Base-by-base conservation (phyloP, 164 flowering plant species). In the Vitis riparia region DNA sequence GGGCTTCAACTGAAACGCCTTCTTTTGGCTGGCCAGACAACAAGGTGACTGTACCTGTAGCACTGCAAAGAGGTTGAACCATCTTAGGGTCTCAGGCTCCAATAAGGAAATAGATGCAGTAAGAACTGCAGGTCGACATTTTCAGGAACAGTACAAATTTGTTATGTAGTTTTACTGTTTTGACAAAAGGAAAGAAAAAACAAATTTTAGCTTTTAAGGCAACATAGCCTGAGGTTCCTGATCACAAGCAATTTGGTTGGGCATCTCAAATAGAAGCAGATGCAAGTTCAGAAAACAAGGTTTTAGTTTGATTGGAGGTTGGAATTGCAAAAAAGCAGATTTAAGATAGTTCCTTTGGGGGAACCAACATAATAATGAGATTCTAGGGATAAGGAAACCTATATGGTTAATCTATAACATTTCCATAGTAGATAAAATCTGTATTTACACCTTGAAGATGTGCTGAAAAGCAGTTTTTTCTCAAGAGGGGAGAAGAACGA, bases 11-110 rank as follows among this genome's bases (percentile, higher is more conserved):
- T 71, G 86, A 78, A 67, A 91, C 86, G 64, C 95, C 95, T 82
- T 85, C 96, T 80, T 85, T 85, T 60, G 98, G 96, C 71, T 91
- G 99, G 50, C 98, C 98, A 77, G 97, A 83, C 61, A 96, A 76
- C 63, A 96, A 77, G 50, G 90, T 82, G 59, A 96, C 89, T n/a
- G 68, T 71, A 61, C 99, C 99, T 73, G 77, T 87, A 15, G 91
- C 98, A 86, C 99, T 93, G 92, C 23, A 65, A 55, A 71, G 66
- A 71, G 48, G n/a, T 67, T 49, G 37, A 66, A 66, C 62, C 1
- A 57, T 49, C 30, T 77, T 48, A 68, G 57, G 27, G 57, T 52
- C 27, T 62, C 50, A 44, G 5, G 44, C 44, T 37, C 44, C 11
- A 15, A 11, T 6, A 44, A 62, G 16, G 51, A 13, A 37, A 62